phyloP scores from a whole-genome alignment of 179 eudicot genomes.

The Beta macrorhiza region DNA sequence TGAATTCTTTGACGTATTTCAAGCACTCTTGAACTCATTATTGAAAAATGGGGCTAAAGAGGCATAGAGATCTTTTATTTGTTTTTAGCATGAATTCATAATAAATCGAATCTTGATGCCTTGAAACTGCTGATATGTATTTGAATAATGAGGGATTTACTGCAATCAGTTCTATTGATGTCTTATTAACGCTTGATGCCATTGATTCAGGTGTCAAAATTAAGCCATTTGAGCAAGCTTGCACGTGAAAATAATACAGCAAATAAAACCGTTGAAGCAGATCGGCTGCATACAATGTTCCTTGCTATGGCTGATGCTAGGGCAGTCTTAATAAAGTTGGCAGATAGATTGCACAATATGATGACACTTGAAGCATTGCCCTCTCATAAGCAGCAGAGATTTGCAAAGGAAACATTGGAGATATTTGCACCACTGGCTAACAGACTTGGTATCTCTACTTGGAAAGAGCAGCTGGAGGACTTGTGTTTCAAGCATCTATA shows the following conservation, averaged over 20 bases:
- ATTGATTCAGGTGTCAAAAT: slow-evolving; percentile 70
- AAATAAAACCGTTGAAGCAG: slow-evolving; percentile 78
- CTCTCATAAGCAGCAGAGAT: slow-evolving; percentile 65
- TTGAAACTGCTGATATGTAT: not conserved
- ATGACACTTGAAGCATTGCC: slow-evolving; percentile 83
- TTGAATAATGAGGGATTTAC: slow-evolving; percentile 4
- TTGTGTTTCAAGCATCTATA: slow-evolving; percentile 73
- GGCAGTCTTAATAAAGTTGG: slow-evolving; percentile 89
- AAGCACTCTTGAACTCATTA: not conserved
- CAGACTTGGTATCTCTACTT: slow-evolving; percentile 81
- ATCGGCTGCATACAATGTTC: slow-evolving; percentile 89
- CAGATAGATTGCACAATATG: slow-evolving; percentile 94
- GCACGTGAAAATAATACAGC: slow-evolving; percentile 90
- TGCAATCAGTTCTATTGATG: not conserved
- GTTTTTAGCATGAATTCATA: not conserved
- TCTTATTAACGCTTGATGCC: not conserved
- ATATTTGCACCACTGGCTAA: slow-evolving; percentile 91
- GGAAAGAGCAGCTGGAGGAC: slow-evolving; percentile 90
- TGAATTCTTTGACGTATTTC: not conserved
- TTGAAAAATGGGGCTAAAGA: not conserved
- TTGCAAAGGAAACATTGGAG: slow-evolving; percentile 90
- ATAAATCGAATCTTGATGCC: not conserved
- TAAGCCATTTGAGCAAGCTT: slow-evolving; percentile 95
- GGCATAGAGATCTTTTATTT: not conserved
- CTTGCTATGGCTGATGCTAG: slow-evolving; percentile 97